These are phyloP conservation scores for Ophiosphaerella herpotricha DNA, from an alignment of 2,329 filamentous ascomycete species.

Conservation along the genomic window DNA sequence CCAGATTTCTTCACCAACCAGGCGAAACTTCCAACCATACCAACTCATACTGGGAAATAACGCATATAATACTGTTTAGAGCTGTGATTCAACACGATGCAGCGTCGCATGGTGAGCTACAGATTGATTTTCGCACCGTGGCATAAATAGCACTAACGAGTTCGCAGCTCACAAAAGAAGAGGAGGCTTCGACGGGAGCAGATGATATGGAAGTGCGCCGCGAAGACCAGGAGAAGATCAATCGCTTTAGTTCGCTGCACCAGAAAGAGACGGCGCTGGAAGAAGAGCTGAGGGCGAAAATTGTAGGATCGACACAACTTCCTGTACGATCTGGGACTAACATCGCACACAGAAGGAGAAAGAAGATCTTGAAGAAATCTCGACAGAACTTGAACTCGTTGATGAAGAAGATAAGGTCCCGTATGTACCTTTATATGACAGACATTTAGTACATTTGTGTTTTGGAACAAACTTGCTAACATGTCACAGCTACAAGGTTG, in stretches of 20 bases:
- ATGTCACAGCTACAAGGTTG: constrained; percentile 81
- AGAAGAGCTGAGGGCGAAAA: constrained; percentile 79
- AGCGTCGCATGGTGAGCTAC: constrained; percentile 52
- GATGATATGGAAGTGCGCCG: constrained; percentile 93
- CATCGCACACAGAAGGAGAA: constrained; percentile 81
- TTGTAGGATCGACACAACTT: constrained; percentile 57
- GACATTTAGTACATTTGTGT: background rate
- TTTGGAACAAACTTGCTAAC: background rate
- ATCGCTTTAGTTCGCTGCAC: constrained; percentile 92
- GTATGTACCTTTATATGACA: constrained; percentile 57
- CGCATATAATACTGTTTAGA: too few species aligned
- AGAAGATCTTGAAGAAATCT: constrained; percentile 93
- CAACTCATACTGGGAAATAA: too few species aligned
- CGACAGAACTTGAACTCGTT: constrained; percentile 86
- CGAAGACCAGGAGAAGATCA: constrained; percentile 99
- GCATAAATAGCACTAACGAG: constrained; percentile 16
- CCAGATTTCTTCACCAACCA: too few species aligned
- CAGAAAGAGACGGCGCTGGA: constrained; percentile 79
- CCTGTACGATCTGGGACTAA: background rate
- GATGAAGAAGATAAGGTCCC: constrained; percentile 94
- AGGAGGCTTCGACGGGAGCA: constrained; percentile 72
- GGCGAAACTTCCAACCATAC: too few species aligned
- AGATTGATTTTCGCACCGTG: constrained; percentile 7
- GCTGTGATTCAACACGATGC: constrained; percentile 30
- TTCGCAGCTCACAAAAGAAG: constrained; percentile 83